Base-by-base conservation (phyloP, 768 basidiomycete species). In the Lactarius indigo region DNA sequence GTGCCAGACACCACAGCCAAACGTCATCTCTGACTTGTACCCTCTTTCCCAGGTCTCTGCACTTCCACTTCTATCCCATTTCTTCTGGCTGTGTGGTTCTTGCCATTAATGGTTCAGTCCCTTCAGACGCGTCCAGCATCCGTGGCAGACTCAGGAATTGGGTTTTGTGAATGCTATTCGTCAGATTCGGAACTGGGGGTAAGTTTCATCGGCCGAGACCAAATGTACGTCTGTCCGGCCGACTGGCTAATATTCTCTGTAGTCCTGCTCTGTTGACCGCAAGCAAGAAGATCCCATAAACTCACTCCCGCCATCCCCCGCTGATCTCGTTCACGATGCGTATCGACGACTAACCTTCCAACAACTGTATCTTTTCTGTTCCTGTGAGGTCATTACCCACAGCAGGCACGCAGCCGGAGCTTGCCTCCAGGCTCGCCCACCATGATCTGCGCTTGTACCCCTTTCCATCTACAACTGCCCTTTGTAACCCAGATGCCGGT, bases 401-500 rank as follows among this genome's bases (percentile, higher is more conserved):
- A 0, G 77, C 82, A 15, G 91, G 91, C 50, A 79, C 83, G 57
- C 80, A 88, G 67, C 57, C 73, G 59, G 90, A 91, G 63, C 85
- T 92, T 35, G 88, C 88, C 54, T 83, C 84, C 10, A 83, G 91
- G 26, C 83, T 94, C 30, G 84, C 88, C 8, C 87, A 90, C 65
- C 84, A 91, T 73, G 92, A 94, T 75, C 76, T 89, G 61, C 85
- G 89, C 70, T 84, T 84, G 30, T 93, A 92, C 74, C 83, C 87
- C 72, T 86, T 90, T 70, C 81, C 81, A 26, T 76, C 57, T 72
- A 15, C 75, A 70, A 20, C 74, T 78, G 18, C 69, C 56, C 69
- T 28, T 18, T 70, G 41, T 35, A 41, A 66, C 30, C 35, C 61
- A n/a, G 63, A 28, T 39, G n/a, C 28, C 10, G 63, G 60, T n/a